Base-by-base conservation (phyloP, 1,284 basidiomycete genomes). In the Bondarzewia mesenterica region DNA sequence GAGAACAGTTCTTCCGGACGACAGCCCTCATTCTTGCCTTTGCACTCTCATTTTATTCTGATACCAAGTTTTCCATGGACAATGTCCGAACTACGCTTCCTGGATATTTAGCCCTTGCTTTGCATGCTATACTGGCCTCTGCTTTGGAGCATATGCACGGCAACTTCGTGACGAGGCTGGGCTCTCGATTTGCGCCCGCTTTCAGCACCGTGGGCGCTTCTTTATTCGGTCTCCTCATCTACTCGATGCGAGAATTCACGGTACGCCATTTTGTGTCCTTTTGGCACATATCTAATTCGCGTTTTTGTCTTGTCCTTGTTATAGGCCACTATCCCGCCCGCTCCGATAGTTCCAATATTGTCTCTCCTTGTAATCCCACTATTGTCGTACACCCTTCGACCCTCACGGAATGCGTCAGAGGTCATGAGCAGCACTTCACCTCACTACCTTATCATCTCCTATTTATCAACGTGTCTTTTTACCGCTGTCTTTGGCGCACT, bases 71-170 rank as follows among this genome's bases (percentile, higher is more conserved):
- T 51, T 75, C 74, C 7, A 61, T 70, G 3, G 60, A 63, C 15
- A 71, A 68, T 42, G 59, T 79, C 38, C 70, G 67, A 58, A 64
- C 64, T 26, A 67, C 71, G 39, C 47, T 79, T 23, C 82, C 80
- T 5, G 82, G 80, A 15, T 86, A 89, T 63, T 74, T 72, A 5
- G 85, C 82, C 2, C 60, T 89, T 5, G 48, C 74, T 7, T 54
- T 82, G 2, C 74, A 87, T 58, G 78, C 76, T 2, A 54, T 82
- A 18, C 67, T 76, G 4, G 79, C 82, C 1, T 74, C 66, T 52
- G 78, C 73, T 18, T 63, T 82, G 40, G 81, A 85, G 42, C 77
- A 85, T 54, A 80, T 82, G 2, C 67, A 77, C 37, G 65, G 72
- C 40, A 68, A 77, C 20, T 63, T 86, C 22, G 70, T 75, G 4